A percentile compares a stretch with the other conserved stretches of the same genome.
These are phyloP conservation scores for Aspergillus sp. DNA, from an alignment of 2,329 filamentous ascomycete genomes.

Conservation along the genomic window DNA sequence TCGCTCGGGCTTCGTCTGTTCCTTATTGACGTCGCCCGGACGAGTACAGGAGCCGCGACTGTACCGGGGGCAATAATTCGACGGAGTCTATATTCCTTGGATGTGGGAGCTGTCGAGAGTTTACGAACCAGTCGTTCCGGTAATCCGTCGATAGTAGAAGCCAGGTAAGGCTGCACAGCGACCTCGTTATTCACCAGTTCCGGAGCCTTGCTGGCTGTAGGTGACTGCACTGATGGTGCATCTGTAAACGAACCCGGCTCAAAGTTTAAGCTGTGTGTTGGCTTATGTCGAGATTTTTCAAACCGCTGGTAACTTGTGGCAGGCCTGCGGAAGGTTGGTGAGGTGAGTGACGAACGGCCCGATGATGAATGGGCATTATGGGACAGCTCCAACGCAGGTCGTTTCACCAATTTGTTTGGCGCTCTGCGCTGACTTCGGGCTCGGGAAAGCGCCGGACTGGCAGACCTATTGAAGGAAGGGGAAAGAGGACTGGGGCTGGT, in stretches of 20 bases:
- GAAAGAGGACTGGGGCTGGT: slow-evolving; percentile 47
- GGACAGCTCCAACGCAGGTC: slow-evolving; percentile 49
- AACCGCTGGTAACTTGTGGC: slow-evolving; percentile 59
- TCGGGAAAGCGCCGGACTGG: slow-evolving; percentile 42
- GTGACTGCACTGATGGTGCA: slow-evolving; percentile 3
- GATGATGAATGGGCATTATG: slow-evolving; percentile 31
- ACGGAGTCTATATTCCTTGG: slow-evolving; percentile 31
- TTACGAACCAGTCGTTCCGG: slow-evolving; percentile 33
- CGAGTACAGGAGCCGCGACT: slow-evolving; percentile 42
- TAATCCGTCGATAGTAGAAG: slow-evolving; percentile 18
- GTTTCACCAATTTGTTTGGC: slow-evolving; percentile 59
- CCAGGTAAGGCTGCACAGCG: slow-evolving; percentile 37
- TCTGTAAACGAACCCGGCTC: slow-evolving; percentile 15
- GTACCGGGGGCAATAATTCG: slow-evolving; percentile 42
- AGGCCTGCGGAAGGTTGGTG: slow-evolving; percentile 50
- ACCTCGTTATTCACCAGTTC: slow-evolving; percentile 9
- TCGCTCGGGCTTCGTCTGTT: slow-evolving; percentile 17
- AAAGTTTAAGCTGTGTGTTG: slow-evolving; percentile 26
- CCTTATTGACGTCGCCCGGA: slow-evolving; percentile 39
- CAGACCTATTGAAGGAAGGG: slow-evolving; percentile 49
- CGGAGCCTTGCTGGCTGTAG: slow-evolving; percentile 7
- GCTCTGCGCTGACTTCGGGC: slow-evolving; percentile 24
- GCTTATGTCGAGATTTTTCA: slow-evolving; percentile 44
- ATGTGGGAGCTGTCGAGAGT: slow-evolving; percentile 31
- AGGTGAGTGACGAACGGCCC: slow-evolving; percentile 25